Evolutionary conservation across 1,139 yeast genomes (phyloP).

Genomic region (Williopsis jadinii): DNA sequence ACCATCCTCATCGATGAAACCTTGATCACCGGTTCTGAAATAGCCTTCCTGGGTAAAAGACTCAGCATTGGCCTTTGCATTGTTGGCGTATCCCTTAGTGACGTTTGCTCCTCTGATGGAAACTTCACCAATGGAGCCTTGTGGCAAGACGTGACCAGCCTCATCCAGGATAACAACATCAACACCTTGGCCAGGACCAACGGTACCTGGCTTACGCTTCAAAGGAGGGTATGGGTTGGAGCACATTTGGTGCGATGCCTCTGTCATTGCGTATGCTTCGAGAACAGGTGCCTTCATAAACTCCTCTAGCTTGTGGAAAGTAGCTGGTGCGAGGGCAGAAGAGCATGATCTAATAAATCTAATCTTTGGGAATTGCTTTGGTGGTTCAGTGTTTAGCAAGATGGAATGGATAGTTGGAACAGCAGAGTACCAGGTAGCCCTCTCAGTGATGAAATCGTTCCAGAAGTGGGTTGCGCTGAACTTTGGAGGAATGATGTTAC

Average conservation of each 20-base stretch:
- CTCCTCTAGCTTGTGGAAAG: conserved; percentile 46
- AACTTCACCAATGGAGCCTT: conserved; percentile 56
- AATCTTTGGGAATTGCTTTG: conserved; percentile 42
- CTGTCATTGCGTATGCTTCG: conserved; percentile 78
- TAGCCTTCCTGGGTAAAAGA: conserved; percentile 44
- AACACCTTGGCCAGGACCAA: conserved; percentile 65
- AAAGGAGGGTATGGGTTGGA: conserved; percentile 62
- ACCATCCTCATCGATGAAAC: conserved; percentile 51
- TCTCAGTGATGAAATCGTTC: conserved; percentile 40
- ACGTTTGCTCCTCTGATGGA: conserved; percentile 58
- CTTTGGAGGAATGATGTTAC: conserved; percentile 47
- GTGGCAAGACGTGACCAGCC: conserved; percentile 36
- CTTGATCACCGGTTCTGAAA: conserved; percentile 73
- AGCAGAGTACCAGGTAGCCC: conserved; percentile 64
- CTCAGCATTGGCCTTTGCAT: conserved; percentile 58
- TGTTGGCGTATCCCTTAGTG: conserved; percentile 64
- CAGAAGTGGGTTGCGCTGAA: conserved; percentile 57
- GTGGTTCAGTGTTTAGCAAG: conserved; percentile 42
- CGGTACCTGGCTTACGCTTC: conserved; percentile 58
- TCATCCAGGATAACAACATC: conserved; percentile 49
- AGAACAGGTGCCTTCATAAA: conserved; percentile 56
- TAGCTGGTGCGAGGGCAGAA: conserved; percentile 57
- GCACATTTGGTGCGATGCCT: conserved; percentile 67
- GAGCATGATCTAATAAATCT: conserved; percentile 66
- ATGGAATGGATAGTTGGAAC: conserved; percentile 70